phyloP scores from a whole-genome alignment of 2,329 filamentous ascomycete species.

The Ceratocystis cubensis region DNA sequence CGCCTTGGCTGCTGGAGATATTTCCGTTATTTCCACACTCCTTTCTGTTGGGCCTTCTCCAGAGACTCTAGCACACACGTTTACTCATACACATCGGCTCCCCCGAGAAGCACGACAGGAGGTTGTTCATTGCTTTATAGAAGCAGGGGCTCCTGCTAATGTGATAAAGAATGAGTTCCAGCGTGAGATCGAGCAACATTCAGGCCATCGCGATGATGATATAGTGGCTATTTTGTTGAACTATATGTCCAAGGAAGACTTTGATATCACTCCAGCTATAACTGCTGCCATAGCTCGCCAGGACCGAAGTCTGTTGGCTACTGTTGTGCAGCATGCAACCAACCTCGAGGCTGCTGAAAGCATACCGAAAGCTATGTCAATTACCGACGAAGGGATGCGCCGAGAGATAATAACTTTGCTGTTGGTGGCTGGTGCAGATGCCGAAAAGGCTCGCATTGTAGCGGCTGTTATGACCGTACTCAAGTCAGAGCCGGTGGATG shows the following conservation, averaged over 20 bases:
- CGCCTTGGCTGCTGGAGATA: conserved; percentile 36
- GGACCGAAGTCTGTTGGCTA: conserved; percentile 36
- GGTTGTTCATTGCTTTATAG: conserved; percentile 40
- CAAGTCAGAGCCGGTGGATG: conserved; percentile 36
- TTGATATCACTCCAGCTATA: conserved; percentile 39
- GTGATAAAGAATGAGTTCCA: conserved; percentile 40
- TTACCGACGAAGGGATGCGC: conserved; percentile 33
- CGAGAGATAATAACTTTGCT: conserved; percentile 38
- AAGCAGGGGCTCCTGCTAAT: conserved; percentile 36
- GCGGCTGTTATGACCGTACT: conserved; percentile 34
- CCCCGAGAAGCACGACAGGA: conserved; percentile 33
- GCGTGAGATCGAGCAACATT: conserved; percentile 39
- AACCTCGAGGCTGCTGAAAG: conserved; percentile 37
- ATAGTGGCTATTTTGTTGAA: conserved; percentile 41
- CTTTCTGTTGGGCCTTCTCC: conserved; percentile 36
- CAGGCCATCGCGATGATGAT: conserved; percentile 36
- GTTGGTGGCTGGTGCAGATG: conserved; percentile 34
- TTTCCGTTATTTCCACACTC: conserved; percentile 35
- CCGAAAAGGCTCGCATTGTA: conserved; percentile 33
- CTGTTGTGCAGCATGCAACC: conserved; percentile 36
- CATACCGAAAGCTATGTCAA: conserved; percentile 37
- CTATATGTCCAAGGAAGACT: conserved; percentile 43
- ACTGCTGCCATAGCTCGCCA: conserved; percentile 37
- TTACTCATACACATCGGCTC: conserved; percentile 37
- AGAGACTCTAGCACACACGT: conserved; percentile 37